Evolutionary conservation across 352 stramenopile species (phyloP).

Genomic region (Phytophthora europaea): DNA sequence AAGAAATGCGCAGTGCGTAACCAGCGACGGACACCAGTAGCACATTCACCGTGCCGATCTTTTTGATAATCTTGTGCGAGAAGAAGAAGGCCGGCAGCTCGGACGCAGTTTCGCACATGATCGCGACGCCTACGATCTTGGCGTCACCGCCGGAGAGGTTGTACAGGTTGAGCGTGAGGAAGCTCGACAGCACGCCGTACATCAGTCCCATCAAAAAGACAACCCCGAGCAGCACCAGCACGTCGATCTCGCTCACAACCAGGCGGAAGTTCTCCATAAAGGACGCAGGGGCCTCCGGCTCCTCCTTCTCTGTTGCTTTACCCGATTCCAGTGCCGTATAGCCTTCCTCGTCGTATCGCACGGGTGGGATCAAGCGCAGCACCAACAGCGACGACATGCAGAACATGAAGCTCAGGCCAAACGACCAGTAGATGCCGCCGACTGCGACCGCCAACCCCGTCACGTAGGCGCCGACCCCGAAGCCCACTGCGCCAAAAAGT

Average conservation of each 20-base stretch:
- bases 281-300: slow-evolving; percentile 26
- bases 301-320: slow-evolving; percentile 23
- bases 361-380: slow-evolving; percentile 60
- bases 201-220: slow-evolving; percentile 79
- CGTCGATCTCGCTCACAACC: slow-evolving; percentile 51
- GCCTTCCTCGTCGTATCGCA: slow-evolving; percentile 16
- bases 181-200: slow-evolving; percentile 76
- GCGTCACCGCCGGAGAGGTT: slow-evolving; percentile 67
- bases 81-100: slow-evolving; percentile 84
- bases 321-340: slow-evolving; percentile 30
- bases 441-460: slow-evolving; percentile 59
- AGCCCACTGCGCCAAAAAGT: slow-evolving; percentile 76
- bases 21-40: slow-evolving; percentile 52
- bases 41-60: slow-evolving; percentile 72
- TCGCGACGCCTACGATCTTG: slow-evolving; percentile 61
- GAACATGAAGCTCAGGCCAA: slow-evolving; percentile 62
- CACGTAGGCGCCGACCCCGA: slow-evolving; percentile 65
- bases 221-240: slow-evolving; percentile 67
- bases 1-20: slow-evolving; percentile 70
- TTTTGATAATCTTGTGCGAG: slow-evolving; percentile 65
- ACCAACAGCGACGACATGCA: slow-evolving; percentile 60
- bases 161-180: slow-evolving; percentile 81
- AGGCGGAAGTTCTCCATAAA: slow-evolving; percentile 45
- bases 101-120: slow-evolving; percentile 58
- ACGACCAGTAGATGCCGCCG: slow-evolving; percentile 66